Conservation (phyloP, 768 basidiomycete species). For the Russula lepida region DNA sequence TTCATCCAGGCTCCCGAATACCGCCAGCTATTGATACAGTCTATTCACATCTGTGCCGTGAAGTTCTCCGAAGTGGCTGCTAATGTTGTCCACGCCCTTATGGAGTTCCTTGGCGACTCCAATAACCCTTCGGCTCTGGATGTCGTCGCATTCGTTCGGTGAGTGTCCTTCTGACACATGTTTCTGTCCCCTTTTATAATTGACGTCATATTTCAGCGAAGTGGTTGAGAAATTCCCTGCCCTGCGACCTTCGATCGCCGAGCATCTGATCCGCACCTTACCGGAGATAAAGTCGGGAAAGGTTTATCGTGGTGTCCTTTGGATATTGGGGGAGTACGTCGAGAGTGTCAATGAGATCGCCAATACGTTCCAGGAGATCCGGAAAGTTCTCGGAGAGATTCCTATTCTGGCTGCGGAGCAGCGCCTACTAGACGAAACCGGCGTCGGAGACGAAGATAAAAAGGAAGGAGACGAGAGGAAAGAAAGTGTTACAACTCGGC, state of each 20-base stretch:
- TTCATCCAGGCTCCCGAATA: conserved; percentile 75
- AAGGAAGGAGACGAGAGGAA: conserved; percentile 45
- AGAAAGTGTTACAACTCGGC: conserved; percentile 43
- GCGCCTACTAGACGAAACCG: conserved; percentile 67
- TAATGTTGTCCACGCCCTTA: conserved; percentile 85
- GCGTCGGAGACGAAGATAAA: conserved; percentile 44
- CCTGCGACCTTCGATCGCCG: conserved; percentile 72
- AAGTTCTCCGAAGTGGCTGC: conserved; percentile 96
- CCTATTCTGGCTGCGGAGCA: conserved; percentile 92
- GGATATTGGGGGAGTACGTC: conserved; percentile 98
- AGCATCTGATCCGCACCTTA: conserved; percentile 76
- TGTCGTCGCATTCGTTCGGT: conserved; percentile 79
- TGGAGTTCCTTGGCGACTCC: conserved; percentile 92
- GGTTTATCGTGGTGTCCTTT: conserved; percentile 91
- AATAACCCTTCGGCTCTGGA: conserved; percentile 94
- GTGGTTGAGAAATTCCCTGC: conserved; percentile 96
- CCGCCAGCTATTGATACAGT: conserved; percentile 92
- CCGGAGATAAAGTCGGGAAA: conserved; percentile 91
- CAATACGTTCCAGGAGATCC: conserved; percentile 63
- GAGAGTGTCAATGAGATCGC: conserved; percentile 59
- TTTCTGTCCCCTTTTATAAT: background rate
- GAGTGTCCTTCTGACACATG: conserved; percentile 13
- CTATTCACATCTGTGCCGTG: conserved; percentile 93
- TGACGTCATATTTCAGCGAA: conserved; percentile 42
- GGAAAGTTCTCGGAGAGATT: conserved; percentile 90